Percentiles rank a stretch among this genome's conserved stretches.
Evolutionary conservation across 768 basidiomycete species (phyloP).

Genomic region (Boletus eberwhitei): DNA sequence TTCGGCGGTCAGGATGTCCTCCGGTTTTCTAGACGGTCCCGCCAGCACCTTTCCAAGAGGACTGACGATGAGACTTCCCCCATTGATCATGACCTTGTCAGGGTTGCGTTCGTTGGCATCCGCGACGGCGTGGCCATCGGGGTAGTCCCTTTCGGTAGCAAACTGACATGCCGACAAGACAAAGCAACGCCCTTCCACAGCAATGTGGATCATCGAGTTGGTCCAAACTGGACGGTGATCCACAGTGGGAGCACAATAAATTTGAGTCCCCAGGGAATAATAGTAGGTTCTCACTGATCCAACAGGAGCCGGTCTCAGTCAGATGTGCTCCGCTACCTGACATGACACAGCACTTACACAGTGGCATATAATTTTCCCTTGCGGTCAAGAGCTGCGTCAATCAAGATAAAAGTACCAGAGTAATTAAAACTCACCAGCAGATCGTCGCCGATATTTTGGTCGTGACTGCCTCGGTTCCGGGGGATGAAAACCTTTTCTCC

Average conservation of each 20-base stretch:
- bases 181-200: constrained; percentile 66
- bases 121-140: constrained; percentile 43
- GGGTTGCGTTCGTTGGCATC: constrained; percentile 36
- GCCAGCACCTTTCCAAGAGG: constrained; percentile 58
- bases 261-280: constrained; percentile 55
- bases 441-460: constrained; percentile 55
- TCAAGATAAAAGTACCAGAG: neutral
- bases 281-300: constrained; percentile 54
- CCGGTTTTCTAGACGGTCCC: constrained; percentile 51
- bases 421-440: constrained; percentile 45
- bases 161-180: constrained; percentile 64
- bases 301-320: neutral
- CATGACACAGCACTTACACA: constrained; percentile 38
- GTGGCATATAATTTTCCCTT: constrained; percentile 73
- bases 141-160: constrained; percentile 52
- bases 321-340: neutral
- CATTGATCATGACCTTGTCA: constrained; percentile 55
- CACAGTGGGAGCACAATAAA: constrained; percentile 67
- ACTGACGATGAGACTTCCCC: constrained; percentile 58
- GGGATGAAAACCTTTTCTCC: constrained; percentile 35
- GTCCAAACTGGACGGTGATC: constrained; percentile 57
- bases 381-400: neutral
- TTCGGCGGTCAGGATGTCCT: constrained; percentile 55
- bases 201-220: constrained; percentile 58
- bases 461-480: constrained; percentile 23